Conservation (phyloP, 768 basidiomycete genomes). For the Leccinellum albellum region DNA sequence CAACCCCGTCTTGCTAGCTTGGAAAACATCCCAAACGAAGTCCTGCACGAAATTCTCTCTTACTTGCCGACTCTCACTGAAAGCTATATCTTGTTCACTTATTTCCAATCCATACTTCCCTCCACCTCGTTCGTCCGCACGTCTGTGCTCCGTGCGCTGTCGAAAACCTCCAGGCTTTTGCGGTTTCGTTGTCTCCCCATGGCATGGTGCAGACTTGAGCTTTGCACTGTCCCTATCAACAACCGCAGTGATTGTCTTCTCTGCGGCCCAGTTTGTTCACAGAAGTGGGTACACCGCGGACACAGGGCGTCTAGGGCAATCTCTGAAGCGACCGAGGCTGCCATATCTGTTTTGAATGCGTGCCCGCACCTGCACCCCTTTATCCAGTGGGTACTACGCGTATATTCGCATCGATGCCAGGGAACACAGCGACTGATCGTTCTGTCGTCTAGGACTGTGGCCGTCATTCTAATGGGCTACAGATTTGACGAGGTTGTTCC, state of each 20-base stretch:
- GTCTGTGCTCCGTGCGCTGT: conserved; percentile 3
- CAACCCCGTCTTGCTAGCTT: neutral
- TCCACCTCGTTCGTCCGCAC: neutral
- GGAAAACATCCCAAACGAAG: conserved; percentile 8
- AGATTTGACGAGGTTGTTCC: too few relatives aligned
- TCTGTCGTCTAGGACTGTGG: too few relatives aligned
- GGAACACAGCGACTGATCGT: too few relatives aligned
- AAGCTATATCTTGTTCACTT: neutral
- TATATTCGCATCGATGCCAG: too few relatives aligned
- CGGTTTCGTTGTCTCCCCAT: conserved; percentile 12
- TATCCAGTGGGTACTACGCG: too few relatives aligned
- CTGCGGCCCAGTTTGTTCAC: neutral
- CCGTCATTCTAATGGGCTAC: too few relatives aligned
- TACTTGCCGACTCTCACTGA: conserved; percentile 5
- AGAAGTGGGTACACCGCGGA: neutral
- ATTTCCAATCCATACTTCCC: neutral
- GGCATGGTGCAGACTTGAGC: conserved; percentile 11
- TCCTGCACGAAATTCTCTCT: conserved; percentile 10
- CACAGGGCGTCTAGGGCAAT: neutral
- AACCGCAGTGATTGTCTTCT: neutral
- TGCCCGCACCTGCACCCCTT: too few relatives aligned
- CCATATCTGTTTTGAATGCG: too few relatives aligned
- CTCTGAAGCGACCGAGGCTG: too few relatives aligned
- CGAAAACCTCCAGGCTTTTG: conserved; percentile 5
- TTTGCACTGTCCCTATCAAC: conserved; percentile 1